A percentile compares a stretch with the other conserved stretches of the same genome.
Evolutionary conservation across 139 green algal genomes (phyloP).

Genomic region (Desmodesmus armatus): DNA sequence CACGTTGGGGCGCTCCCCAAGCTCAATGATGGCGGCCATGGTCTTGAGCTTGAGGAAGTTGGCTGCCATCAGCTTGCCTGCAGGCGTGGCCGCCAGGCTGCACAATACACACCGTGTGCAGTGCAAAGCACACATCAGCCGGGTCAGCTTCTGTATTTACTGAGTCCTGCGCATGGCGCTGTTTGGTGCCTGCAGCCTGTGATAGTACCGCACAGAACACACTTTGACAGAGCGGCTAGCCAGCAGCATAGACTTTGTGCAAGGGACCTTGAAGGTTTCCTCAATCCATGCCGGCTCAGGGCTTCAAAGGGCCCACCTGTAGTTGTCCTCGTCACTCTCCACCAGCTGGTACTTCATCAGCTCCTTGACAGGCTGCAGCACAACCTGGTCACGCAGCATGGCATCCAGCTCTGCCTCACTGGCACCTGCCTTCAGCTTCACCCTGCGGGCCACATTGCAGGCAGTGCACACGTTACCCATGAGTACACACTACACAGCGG

Average conservation of each 20-base stretch:
- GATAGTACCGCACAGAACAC: no score
- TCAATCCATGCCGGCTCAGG: no score
- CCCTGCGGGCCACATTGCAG: background rate
- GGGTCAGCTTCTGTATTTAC: no score
- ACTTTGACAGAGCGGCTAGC: no score
- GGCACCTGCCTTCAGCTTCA: conserved; percentile 18
- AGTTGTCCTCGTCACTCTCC: background rate
- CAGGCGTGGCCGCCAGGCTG: conserved; percentile 57
- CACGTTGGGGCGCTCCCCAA: conserved; percentile 52
- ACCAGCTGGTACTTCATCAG: conserved; percentile 80
- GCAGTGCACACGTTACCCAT: background rate
- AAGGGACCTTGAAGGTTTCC: no score
- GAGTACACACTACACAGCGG: background rate
- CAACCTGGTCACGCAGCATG: conserved; percentile 61
- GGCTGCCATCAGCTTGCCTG: conserved; percentile 82
- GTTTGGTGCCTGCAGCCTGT: no score
- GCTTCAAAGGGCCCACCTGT: no score
- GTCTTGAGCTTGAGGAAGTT: conserved; percentile 82
- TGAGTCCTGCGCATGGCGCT: no score
- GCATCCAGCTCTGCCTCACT: conserved; percentile 56
- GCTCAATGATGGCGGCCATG: conserved; percentile 71
- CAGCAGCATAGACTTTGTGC: no score
- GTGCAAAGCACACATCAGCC: no score
- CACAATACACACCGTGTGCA: no score
- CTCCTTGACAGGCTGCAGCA: conserved; percentile 64